Percentiles rank a stretch among this genome's conserved stretches.
phyloP scores from a whole-genome alignment of 805 yeast species.

The Lipomyces yamanashiensis region DNA sequence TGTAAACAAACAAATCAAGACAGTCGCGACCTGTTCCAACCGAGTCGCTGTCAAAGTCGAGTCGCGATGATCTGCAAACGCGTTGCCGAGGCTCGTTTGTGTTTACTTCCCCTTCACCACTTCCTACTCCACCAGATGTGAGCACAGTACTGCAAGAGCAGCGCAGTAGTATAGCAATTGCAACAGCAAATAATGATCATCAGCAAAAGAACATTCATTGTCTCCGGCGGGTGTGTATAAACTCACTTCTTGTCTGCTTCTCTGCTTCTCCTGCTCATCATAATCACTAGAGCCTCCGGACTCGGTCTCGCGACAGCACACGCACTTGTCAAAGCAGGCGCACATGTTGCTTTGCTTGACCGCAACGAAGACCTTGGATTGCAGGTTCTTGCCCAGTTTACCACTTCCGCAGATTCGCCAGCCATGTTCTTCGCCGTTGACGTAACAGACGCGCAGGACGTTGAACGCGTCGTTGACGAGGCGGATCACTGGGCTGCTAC shows the following conservation, averaged over 20 bases:
- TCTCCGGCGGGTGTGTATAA: conserved; percentile 30
- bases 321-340: conserved; percentile 19
- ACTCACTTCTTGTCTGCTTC: background rate
- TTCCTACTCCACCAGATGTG: no score
- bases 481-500: conserved; percentile 20
- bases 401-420: background rate
- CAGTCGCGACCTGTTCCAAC: no score
- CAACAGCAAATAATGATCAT: conserved; percentile 13
- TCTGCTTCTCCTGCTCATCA: background rate
- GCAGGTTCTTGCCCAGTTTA: background rate
- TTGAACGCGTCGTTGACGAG: conserved; percentile 22
- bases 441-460: conserved; percentile 17
- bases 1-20: no score
- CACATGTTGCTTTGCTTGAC: conserved; percentile 29
- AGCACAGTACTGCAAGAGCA: no score
- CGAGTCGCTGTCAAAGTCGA: no score
- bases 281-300: conserved; percentile 26
- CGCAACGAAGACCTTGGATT: conserved; percentile 14
- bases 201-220: conserved; percentile 16
- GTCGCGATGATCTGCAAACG: no score
- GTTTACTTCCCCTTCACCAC: no score
- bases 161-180: no score
- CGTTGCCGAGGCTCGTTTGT: no score
- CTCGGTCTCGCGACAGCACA: conserved; percentile 30
- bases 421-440: conserved; percentile 19